Evolutionary conservation across 2,329 filamentous ascomycete genomes (phyloP).

Genomic region (Aspergillus fischeri): DNA sequence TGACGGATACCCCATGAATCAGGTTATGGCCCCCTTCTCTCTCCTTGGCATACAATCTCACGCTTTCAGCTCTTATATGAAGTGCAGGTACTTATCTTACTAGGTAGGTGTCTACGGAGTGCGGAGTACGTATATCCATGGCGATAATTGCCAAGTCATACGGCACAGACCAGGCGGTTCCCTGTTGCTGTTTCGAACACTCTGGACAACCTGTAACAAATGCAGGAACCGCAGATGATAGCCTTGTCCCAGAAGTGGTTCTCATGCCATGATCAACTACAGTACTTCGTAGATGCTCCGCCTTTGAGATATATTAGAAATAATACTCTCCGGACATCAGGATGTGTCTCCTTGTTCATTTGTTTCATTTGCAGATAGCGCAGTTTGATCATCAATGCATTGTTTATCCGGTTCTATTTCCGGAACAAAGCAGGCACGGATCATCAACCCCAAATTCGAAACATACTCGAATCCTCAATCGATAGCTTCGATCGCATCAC

Average conservation of each 20-base stretch:
- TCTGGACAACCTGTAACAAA: not conserved
- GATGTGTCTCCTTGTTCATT: not conserved
- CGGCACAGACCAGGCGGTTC: not conserved
- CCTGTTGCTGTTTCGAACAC: not conserved
- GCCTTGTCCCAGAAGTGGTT: not conserved
- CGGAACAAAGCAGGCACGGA: not conserved
- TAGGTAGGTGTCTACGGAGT: not conserved
- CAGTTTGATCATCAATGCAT: not conserved
- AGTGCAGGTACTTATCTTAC: too few species aligned
- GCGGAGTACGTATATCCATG: not conserved
- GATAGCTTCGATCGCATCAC: not conserved
- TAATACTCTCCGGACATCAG: not conserved
- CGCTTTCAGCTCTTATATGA: too few species aligned
- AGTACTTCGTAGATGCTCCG: not conserved
- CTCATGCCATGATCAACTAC: not conserved
- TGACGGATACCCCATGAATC: not conserved
- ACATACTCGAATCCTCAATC: not conserved
- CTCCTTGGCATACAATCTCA: too few species aligned
- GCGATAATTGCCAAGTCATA: not conserved
- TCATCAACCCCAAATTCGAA: not conserved
- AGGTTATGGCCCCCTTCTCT: too few species aligned
- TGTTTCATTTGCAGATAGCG: not conserved
- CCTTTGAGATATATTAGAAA: not conserved
- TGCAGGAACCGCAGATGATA: not conserved
- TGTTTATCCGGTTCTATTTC: not conserved